phyloP scores from a whole-genome alignment of 1,284 basidiomycete genomes.

The Apiotrichum sp. region DNA sequence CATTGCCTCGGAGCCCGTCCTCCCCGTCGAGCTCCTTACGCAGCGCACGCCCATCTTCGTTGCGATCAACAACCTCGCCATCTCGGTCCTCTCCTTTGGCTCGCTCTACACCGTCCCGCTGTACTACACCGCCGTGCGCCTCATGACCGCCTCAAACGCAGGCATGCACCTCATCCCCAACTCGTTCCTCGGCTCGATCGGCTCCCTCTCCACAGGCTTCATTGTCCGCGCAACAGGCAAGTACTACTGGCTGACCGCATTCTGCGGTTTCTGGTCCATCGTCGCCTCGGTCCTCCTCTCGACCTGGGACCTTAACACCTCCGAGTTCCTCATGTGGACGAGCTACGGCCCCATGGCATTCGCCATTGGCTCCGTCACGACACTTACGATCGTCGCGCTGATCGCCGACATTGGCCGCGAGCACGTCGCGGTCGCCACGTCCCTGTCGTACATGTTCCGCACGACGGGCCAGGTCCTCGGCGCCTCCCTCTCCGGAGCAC shows the following conservation, averaged over 20 bases:
- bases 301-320: conserved; percentile 48
- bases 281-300: conserved; percentile 23
- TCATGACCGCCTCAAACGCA: conserved; percentile 64
- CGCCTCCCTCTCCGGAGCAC: conserved; percentile 70
- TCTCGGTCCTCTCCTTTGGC: conserved; percentile 64
- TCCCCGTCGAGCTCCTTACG: conserved; percentile 69
- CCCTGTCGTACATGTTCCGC: conserved; percentile 82
- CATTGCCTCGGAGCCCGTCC: conserved; percentile 69
- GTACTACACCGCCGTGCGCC: conserved; percentile 79
- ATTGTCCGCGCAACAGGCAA: conserved; percentile 77
- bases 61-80: conserved; percentile 64
- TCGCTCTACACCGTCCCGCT: conserved; percentile 83
- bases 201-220: conserved; percentile 79
- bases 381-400: conserved; percentile 36
- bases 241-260: conserved; percentile 56
- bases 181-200: conserved; percentile 59
- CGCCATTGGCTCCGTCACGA: conserved; percentile 35
- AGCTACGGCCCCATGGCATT: conserved; percentile 19
- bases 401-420: conserved; percentile 36
- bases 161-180: conserved; percentile 76
- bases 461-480: conserved; percentile 89
- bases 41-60: conserved; percentile 64
- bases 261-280: conserved; percentile 20
- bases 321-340: conserved; percentile 44
- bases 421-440: conserved; percentile 63